phyloP scores from a whole-genome alignment of 768 basidiomycete genomes.

The Boletus vinaceobasis region DNA sequence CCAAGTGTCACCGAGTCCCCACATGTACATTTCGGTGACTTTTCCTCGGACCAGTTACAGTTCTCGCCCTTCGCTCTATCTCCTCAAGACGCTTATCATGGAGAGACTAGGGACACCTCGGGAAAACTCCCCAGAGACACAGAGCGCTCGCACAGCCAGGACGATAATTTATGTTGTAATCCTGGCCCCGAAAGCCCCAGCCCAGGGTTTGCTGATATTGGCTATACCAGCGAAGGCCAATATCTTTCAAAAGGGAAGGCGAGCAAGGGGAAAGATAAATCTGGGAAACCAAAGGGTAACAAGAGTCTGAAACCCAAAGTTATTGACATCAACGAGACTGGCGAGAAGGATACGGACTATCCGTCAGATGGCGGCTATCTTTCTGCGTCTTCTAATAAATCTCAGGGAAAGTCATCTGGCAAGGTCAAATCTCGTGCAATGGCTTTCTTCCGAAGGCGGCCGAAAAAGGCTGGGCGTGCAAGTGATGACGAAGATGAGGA shows the following conservation, averaged over 20 bases:
- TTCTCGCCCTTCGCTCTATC: constrained; percentile 21
- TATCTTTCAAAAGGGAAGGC: constrained; percentile 27
- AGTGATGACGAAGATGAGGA: constrained; percentile 33
- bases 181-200: constrained; percentile 13
- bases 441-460: constrained; percentile 32
- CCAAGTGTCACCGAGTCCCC: constrained; percentile 29
- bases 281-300: constrained; percentile 13
- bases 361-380: constrained; percentile 32
- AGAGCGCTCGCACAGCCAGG: constrained; percentile 22
- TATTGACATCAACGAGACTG: constrained; percentile 13
- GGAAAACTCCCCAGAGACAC: constrained; percentile 8
- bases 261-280: constrained; percentile 19
- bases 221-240: constrained; percentile 32
- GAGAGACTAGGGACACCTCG: not conserved
- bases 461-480: constrained; percentile 21
- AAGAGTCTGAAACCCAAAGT: constrained; percentile 19
- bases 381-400: constrained; percentile 34
- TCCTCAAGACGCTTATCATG: constrained; percentile 1
- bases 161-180: constrained; percentile 13
- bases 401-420: constrained; percentile 26
- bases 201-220: constrained; percentile 18
- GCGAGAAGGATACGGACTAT: constrained; percentile 23
- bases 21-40: constrained; percentile 30
- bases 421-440: constrained; percentile 32
- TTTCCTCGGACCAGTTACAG: constrained; percentile 29